A percentile compares a stretch with the other conserved stretches of the same genome.
Evolutionary conservation across 2,329 filamentous ascomycete genomes (phyloP).

Genomic region (Paramyrothecium roridum): DNA sequence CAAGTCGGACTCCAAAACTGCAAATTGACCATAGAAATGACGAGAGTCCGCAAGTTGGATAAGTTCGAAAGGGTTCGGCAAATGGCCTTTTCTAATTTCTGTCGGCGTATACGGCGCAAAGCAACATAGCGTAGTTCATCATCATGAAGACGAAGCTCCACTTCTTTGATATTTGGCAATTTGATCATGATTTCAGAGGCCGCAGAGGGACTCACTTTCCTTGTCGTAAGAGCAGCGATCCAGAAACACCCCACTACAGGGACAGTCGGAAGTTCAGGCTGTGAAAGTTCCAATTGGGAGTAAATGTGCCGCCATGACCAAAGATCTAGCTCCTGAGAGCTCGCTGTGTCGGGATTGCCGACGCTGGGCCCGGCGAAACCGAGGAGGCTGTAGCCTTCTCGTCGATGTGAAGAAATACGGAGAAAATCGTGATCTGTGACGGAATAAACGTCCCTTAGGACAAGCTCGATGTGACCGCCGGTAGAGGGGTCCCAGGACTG

Average conservation of each 20-base stretch:
- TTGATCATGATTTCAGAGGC: conserved; percentile 10
- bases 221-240: background rate
- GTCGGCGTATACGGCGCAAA: conserved; percentile 7
- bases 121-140: conserved; percentile 9
- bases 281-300: background rate
- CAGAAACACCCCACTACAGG: background rate
- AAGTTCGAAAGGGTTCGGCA: conserved; percentile 6
- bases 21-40: conserved; percentile 11
- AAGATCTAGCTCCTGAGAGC: background rate
- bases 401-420: background rate
- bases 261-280: background rate
- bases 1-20: conserved; percentile 13
- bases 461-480: conserved; percentile 8
- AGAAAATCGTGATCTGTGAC: conserved; percentile 7
- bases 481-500: conserved; percentile 12
- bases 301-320: background rate
- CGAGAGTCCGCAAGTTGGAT: conserved; percentile 7
- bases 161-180: conserved; percentile 9
- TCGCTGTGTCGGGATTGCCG: background rate
- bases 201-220: conserved; percentile 7
- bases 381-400: no score
- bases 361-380: no score
- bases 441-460: conserved; percentile 10
- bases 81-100: conserved; percentile 8
- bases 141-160: conserved; percentile 9